Percentiles rank a stretch among this genome's conserved stretches.
phyloP scores from a whole-genome alignment of 2,329 filamentous ascomycete genomes.

The Nemania abortiva region DNA sequence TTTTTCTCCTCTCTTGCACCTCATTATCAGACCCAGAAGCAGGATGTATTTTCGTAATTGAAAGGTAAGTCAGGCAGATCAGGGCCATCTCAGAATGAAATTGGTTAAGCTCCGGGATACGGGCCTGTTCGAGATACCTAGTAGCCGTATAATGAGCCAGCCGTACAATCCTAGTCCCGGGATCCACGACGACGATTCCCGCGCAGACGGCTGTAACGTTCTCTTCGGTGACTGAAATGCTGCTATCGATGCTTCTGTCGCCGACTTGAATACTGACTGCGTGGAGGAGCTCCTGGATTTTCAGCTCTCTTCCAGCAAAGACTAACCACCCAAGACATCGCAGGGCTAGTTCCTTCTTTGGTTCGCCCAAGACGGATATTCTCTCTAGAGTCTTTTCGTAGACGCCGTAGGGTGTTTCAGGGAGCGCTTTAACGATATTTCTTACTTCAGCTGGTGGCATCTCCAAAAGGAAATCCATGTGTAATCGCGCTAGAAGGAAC shows the following conservation, averaged over 20 bases:
- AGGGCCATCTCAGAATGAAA: conserved; percentile 23
- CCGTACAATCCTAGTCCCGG: conserved; percentile 22
- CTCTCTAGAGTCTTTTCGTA: conserved; percentile 22
- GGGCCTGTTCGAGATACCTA: conserved; percentile 19
- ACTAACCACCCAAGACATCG: conserved; percentile 23
- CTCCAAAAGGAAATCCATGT: conserved; percentile 21
- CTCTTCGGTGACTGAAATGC: conserved; percentile 18
- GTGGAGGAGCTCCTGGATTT: conserved; percentile 22
- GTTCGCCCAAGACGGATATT: conserved; percentile 14
- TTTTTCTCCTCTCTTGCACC: background rate
- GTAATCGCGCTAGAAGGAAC: conserved; percentile 28
- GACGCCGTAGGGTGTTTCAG: conserved; percentile 16
- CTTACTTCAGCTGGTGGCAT: conserved; percentile 7
- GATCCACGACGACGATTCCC: conserved; percentile 26
- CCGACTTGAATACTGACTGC: conserved; percentile 14
- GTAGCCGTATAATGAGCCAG: conserved; percentile 30
- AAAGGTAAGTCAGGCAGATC: conserved; percentile 23
- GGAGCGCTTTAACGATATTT: conserved; percentile 13
- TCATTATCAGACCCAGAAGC: background rate
- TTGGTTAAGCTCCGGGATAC: background rate
- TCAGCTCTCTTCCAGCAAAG: conserved; percentile 19
- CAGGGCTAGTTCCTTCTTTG: conserved; percentile 8
- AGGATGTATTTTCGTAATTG: conserved; percentile 1
- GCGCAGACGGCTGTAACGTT: conserved; percentile 19
- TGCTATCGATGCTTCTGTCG: background rate